Evolutionary conservation across 495 filamentous ascomycete genomes (phyloP), one percentile per base, ranked within the genome.

Genomic region (Bathelium albidoporum): DNA sequence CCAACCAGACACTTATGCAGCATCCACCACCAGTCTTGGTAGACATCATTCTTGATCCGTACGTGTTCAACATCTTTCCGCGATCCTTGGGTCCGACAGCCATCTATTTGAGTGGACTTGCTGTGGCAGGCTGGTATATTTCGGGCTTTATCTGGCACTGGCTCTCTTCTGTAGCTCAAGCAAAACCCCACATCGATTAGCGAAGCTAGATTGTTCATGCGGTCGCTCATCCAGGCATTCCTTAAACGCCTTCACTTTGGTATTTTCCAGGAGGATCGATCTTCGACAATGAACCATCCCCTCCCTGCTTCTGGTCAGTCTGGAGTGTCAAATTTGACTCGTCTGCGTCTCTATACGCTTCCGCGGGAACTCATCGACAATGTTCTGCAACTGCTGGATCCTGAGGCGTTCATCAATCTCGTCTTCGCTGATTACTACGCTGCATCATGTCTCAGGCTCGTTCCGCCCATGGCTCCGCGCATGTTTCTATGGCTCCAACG

Each of bases 41-140:
- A 22, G 92, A 98, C 73, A 81, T 98, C 60, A 90, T 97, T 72
- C 83, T 98, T 28, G 94, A 98, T 76, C 90, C 91, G 24, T 97
- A 70, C 63, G 31, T 79, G n/a, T 60, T 72, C 22, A 77, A 78
- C 71, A 62, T 76, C 24, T 69, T 79, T 53, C 77, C 77, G 5
- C 64, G 62, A 24, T 78, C 77, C 1, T 68, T 79, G 12, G 59
- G 64, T 4, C 72, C 75, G 1, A 76, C 73, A 11, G 75, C 67
- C 7, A 58, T 61, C 24, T 79, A 78, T 63, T 70, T 78, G 58
- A 39, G 61, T 28, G 28, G 69, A 9, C 68, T 77, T 9, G 71
- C 73, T 2, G 36, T 74, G 26, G 65, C 41, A 22, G 64, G 66
- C 58, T 78, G 72, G 73, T 70, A 69, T 45, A 24, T 78, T n/a